Conservation (phyloP, 345 rosid species). For the Conringia planisiliqua region DNA sequence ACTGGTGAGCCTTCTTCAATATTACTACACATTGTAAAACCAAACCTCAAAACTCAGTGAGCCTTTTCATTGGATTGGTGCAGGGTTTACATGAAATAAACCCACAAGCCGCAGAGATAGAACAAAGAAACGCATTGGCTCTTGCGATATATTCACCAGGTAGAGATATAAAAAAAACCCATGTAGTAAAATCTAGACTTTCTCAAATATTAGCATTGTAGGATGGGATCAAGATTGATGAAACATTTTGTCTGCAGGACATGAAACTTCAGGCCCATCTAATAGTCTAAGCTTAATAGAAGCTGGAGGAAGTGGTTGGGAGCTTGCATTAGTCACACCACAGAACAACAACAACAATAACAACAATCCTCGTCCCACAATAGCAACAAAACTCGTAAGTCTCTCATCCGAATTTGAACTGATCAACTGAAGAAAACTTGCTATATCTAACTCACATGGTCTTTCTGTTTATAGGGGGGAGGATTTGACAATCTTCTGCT, state of each 20-base stretch:
- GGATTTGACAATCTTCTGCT: constrained; percentile 84
- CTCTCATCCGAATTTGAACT: neutral
- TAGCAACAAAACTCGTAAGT: constrained; percentile 59
- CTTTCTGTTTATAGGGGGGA: constrained; percentile 48
- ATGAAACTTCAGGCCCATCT: constrained; percentile 39
- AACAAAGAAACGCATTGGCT: constrained; percentile 81
- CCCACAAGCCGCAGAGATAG: constrained; percentile 69
- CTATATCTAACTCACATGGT: neutral
- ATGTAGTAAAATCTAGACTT: neutral
- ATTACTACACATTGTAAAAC: constrained; percentile 18
- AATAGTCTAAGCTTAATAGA: constrained; percentile 47
- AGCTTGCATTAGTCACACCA: constrained; percentile 81
- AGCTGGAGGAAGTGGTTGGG: constrained; percentile 81
- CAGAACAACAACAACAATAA: constrained; percentile 48
- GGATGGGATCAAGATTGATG: neutral
- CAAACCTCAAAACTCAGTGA: neutral
- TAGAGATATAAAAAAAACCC: constrained; percentile 1
- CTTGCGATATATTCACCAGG: constrained; percentile 84
- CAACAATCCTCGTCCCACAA: constrained; percentile 22
- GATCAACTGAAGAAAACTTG: neutral
- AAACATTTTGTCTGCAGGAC: constrained; percentile 35
- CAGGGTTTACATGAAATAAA: constrained; percentile 80
- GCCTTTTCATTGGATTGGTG: neutral
- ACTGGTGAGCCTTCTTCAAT: constrained; percentile 39
- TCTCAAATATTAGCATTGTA: neutral